These are phyloP conservation scores for Trichocladium uniseriatum DNA, from an alignment of 495 filamentous ascomycete species.

Conservation along the genomic window DNA sequence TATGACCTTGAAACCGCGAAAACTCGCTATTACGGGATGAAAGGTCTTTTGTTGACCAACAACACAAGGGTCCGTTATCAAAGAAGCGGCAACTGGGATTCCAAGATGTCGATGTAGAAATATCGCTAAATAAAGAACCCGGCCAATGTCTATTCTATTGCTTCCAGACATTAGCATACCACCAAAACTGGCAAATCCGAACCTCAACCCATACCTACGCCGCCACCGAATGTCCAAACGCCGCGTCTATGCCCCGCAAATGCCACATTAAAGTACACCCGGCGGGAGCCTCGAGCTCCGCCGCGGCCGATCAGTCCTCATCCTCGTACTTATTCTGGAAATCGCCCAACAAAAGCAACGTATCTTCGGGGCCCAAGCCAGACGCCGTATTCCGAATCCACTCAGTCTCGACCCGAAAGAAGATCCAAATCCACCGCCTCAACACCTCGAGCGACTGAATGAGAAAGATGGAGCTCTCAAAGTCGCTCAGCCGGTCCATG, in stretches of 20 bases:
- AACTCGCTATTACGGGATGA: no score
- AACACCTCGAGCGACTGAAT: conserved; percentile 78
- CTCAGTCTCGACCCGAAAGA: conserved; percentile 89
- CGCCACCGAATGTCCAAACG: neutral
- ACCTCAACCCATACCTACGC: conserved; percentile 5
- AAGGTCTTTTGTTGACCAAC: no score
- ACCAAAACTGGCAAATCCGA: no score
- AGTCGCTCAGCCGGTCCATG: conserved; percentile 70
- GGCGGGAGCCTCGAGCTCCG: neutral
- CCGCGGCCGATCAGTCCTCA: conserved; percentile 22
- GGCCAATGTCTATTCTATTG: no score
- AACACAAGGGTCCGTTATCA: no score
- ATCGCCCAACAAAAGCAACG: conserved; percentile 31
- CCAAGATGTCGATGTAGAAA: no score
- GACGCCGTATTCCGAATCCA: conserved; percentile 48
- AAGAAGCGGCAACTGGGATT: no score
- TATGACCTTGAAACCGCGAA: no score
- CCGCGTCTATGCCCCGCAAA: neutral
- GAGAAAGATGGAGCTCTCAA: conserved; percentile 76
- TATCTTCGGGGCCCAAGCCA: conserved; percentile 34
- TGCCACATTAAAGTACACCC: neutral
- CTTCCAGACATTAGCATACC: neutral
- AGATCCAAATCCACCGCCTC: conserved; percentile 92
- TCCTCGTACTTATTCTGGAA: conserved; percentile 36
- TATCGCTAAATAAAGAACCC: no score